A percentile compares a stretch with the other conserved stretches of the same genome.
Evolutionary conservation across 345 rosid genomes (phyloP).

Genomic region (Heritiera littoralis): DNA sequence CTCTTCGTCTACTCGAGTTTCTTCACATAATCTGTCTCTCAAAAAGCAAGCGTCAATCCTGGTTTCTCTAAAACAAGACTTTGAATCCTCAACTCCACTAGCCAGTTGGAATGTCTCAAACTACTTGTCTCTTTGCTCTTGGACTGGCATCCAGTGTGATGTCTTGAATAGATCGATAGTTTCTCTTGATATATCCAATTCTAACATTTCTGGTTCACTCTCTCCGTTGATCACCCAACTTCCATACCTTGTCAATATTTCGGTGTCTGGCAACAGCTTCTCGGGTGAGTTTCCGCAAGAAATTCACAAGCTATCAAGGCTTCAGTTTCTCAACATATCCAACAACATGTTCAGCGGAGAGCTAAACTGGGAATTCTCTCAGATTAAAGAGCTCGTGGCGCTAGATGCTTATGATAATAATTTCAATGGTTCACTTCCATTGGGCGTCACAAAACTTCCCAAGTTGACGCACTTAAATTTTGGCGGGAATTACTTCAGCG

Average conservation of each 20-base stretch:
- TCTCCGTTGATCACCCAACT: constrained; percentile 53
- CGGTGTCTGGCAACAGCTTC: constrained; percentile 53
- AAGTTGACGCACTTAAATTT: constrained; percentile 64
- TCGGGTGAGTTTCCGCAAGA: constrained; percentile 49
- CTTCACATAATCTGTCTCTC: constrained; percentile 41
- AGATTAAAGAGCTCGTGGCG: constrained; percentile 46
- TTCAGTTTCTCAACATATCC: constrained; percentile 72
- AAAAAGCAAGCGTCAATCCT: constrained; percentile 57
- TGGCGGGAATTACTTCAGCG: constrained; percentile 84
- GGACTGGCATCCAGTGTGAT: constrained; percentile 55
- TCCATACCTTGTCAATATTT: constrained; percentile 38
- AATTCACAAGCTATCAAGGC: constrained; percentile 39
- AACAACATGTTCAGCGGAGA: constrained; percentile 62
- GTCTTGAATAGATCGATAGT: constrained; percentile 40
- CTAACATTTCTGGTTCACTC: constrained; percentile 58
- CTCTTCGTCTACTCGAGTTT: constrained; percentile 27
- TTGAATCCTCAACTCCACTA: constrained; percentile 48
- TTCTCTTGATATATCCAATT: constrained; percentile 53
- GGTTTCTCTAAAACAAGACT: constrained; percentile 50
- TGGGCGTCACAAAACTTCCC: constrained; percentile 39
- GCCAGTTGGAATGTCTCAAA: constrained; percentile 51
- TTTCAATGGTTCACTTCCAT: constrained; percentile 72
- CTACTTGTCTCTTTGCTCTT: constrained; percentile 32
- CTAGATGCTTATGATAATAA: constrained; percentile 82
- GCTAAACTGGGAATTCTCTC: constrained; percentile 55